phyloP scores from a whole-genome alignment of 139 green algal genomes.

The Micractinium sp. region DNA sequence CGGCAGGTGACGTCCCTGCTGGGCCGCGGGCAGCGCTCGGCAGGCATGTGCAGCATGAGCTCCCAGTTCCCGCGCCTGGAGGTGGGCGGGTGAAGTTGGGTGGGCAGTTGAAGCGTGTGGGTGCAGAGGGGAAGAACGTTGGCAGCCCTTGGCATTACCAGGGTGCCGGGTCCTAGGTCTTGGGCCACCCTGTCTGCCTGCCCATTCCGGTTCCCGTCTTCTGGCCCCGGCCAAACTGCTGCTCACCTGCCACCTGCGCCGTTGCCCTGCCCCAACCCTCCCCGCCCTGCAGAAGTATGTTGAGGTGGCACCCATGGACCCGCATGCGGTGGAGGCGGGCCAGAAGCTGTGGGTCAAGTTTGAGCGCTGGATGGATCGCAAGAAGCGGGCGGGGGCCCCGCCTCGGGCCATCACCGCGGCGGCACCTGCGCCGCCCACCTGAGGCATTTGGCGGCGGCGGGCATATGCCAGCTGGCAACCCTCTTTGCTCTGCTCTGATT shows the following conservation, averaged over 20 bases:
- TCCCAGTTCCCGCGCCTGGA: background rate
- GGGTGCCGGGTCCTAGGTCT: background rate
- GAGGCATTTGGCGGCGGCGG: background rate
- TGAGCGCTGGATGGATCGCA: background rate
- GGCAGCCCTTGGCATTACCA: background rate
- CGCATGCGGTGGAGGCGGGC: background rate
- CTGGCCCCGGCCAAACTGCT: background rate
- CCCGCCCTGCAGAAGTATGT: background rate
- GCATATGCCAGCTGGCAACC: no score
- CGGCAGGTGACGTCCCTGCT: background rate
- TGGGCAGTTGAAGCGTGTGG: background rate
- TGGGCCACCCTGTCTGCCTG: background rate
- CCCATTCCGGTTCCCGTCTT: background rate
- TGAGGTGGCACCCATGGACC: background rate
- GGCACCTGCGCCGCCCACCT: background rate
- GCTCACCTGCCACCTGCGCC: background rate
- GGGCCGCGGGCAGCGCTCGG: background rate
- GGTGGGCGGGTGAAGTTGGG: background rate
- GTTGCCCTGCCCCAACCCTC: background rate
- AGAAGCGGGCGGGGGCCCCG: background rate
- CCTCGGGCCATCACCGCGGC: background rate
- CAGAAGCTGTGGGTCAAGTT: background rate
- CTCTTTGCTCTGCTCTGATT: no score
- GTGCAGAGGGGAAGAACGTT: background rate
- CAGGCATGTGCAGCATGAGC: slow-evolving; percentile 12